phyloP scores from a whole-genome alignment of 179 eudicot species.

The Carnegiea gigantea region DNA sequence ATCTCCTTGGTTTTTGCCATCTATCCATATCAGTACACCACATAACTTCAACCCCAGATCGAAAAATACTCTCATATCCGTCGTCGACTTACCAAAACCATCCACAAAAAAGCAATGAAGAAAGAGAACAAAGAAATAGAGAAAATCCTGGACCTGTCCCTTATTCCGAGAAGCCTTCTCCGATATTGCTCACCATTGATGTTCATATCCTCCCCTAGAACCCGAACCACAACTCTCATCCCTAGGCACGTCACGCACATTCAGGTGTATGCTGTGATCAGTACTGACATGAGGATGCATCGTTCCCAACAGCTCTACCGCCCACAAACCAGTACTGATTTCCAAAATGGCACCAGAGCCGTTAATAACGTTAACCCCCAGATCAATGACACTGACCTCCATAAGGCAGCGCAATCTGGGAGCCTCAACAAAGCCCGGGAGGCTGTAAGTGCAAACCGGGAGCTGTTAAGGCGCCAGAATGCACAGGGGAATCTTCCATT shows the following conservation, averaged over 20 bases:
- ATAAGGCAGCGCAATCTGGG: constrained; percentile 18
- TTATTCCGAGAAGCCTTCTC: too few relatives aligned
- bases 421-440: neutral
- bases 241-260: neutral
- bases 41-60: too few relatives aligned
- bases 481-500: constrained; percentile 22
- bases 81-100: too few relatives aligned
- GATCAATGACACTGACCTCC: constrained; percentile 7
- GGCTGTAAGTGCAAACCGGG: neutral
- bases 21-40: too few relatives aligned
- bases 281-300: neutral
- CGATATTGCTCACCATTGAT: too few relatives aligned
- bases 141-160: too few relatives aligned
- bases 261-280: neutral
- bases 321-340: neutral
- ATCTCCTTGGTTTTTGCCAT: too few relatives aligned
- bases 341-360: neutral
- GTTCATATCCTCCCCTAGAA: neutral
- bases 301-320: neutral
- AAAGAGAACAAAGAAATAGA: too few relatives aligned
- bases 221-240: neutral
- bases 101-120: too few relatives aligned
- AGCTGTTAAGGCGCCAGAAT: neutral
- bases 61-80: too few relatives aligned
- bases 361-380: neutral